These are phyloP conservation scores for Ophiostoma quercus DNA, from an alignment of 2,329 filamentous ascomycete species.

Conservation along the genomic window DNA sequence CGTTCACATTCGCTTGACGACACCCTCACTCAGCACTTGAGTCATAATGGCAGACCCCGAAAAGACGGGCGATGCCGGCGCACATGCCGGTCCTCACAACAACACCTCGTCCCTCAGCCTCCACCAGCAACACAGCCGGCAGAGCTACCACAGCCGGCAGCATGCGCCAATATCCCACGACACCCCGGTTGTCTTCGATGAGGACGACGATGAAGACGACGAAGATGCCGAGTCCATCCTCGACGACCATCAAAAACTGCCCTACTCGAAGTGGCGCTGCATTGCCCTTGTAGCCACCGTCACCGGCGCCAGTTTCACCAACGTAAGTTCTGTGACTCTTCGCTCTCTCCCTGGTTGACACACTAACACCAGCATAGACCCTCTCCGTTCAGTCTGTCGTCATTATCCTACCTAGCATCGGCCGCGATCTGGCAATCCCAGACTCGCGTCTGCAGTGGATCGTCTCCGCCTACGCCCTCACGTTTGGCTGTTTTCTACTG, in stretches of 20 bases:
- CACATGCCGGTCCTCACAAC: background rate
- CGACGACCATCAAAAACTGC: conserved; percentile 25
- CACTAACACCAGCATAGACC: conserved; percentile 21
- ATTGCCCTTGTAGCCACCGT: conserved; percentile 52
- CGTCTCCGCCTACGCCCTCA: conserved; percentile 59
- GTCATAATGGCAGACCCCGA: background rate
- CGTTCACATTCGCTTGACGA: background rate
- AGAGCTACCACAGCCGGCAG: conserved; percentile 11
- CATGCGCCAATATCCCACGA: conserved; percentile 20
- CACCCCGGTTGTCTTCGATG: conserved; percentile 17
- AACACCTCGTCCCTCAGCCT: background rate
- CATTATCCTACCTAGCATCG: conserved; percentile 59
- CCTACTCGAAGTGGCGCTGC: conserved; percentile 45
- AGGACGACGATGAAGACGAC: conserved; percentile 17
- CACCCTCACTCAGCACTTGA: background rate
- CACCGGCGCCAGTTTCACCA: conserved; percentile 52
- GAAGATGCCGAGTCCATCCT: conserved; percentile 16
- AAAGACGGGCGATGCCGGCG: background rate
- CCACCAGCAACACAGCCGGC: conserved; percentile 1
- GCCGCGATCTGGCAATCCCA: conserved; percentile 51
- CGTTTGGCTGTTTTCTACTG: conserved; percentile 63
- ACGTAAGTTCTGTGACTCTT: conserved; percentile 36
- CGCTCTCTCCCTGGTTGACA: background rate
- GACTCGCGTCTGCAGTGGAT: conserved; percentile 60
- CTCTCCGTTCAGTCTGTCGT: conserved; percentile 55